A percentile compares a stretch with the other conserved stretches of the same genome.
phyloP scores from a whole-genome alignment of 805 yeast genomes.

The Saturnispora besseyi region DNA sequence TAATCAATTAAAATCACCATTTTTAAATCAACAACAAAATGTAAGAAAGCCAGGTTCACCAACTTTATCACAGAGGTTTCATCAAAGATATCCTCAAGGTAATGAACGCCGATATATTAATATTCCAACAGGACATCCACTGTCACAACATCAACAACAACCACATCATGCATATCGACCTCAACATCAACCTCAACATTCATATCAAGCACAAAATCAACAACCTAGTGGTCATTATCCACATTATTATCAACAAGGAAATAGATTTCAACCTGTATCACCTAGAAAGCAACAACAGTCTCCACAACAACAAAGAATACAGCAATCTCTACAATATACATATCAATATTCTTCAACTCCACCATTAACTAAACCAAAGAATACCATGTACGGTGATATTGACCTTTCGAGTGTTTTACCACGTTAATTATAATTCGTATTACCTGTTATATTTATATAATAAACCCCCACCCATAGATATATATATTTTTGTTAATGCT shows the following conservation, averaged over 20 bases:
- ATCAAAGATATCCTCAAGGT: neutral
- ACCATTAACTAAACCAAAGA: conserved; percentile 1
- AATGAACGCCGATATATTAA: neutral
- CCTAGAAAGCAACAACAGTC: neutral
- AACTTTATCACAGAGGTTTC: neutral
- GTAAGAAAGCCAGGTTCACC: neutral
- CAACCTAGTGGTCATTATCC: neutral
- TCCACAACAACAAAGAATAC: neutral
- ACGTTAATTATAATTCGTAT: neutral
- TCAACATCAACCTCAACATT: neutral
- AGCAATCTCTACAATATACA: neutral
- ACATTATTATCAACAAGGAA: neutral
- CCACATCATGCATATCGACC: neutral
- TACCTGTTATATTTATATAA: neutral
- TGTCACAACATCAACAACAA: neutral
- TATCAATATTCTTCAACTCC: conserved; percentile 1
- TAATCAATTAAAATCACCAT: conserved; percentile 1
- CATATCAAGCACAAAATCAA: neutral
- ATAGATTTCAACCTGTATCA: neutral
- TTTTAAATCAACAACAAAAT: neutral
- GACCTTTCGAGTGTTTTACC: conserved; percentile 11
- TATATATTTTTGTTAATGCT: neutral
- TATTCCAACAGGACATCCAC: neutral
- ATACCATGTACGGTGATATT: conserved; percentile 4
- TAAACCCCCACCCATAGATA: neutral